A percentile compares a stretch with the other conserved stretches of the same genome.
These are phyloP conservation scores for Dianthus caryophyllus DNA, from an alignment of 148 eudicot genomes.

Conservation along the genomic window DNA sequence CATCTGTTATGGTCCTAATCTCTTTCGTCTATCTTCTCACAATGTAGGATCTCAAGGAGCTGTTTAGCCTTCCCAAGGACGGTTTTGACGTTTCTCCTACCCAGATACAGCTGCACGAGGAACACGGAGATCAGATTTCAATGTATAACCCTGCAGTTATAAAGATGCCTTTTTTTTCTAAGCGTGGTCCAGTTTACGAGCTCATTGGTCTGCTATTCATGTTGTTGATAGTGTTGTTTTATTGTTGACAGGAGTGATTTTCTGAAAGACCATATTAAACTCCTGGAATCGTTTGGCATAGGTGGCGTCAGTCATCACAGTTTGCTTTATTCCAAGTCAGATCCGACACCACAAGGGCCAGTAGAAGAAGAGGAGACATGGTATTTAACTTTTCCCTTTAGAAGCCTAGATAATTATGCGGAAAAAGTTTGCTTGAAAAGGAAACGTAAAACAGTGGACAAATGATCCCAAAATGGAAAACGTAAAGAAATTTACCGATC, in stretches of 20 bases:
- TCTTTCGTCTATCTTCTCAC: slow-evolving; percentile 13
- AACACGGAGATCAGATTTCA: slow-evolving; percentile 64
- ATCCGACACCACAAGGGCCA: slow-evolving; percentile 42
- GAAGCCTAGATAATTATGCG: not conserved
- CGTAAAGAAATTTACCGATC: too few relatives aligned
- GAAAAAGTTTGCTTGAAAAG: too few relatives aligned
- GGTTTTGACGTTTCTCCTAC: slow-evolving; percentile 92
- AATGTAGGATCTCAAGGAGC: slow-evolving; percentile 78
- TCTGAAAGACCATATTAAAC: slow-evolving; percentile 58
- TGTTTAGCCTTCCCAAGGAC: slow-evolving; percentile 81
- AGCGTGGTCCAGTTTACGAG: not conserved
- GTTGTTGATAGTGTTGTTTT: not conserved
- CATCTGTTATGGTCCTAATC: slow-evolving; percentile 1
- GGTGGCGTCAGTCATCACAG: slow-evolving; percentile 97
- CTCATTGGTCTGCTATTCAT: not conserved
- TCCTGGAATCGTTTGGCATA: slow-evolving; percentile 74
- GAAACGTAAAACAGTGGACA: too few relatives aligned
- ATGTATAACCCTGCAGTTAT: slow-evolving; percentile 37
- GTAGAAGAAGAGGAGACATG: slow-evolving; percentile 51
- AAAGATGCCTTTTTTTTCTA: not conserved
- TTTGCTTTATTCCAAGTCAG: slow-evolving; percentile 91
- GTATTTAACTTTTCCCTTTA: slow-evolving; percentile 34
- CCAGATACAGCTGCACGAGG: slow-evolving; percentile 83
- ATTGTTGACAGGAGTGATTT: slow-evolving; percentile 52
- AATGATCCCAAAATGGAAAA: too few relatives aligned